Percentiles rank a stretch among this genome's conserved stretches.
These are phyloP conservation scores for Monilinia fructigena DNA, from an alignment of 2,329 filamentous ascomycete species.

Conservation along the genomic window DNA sequence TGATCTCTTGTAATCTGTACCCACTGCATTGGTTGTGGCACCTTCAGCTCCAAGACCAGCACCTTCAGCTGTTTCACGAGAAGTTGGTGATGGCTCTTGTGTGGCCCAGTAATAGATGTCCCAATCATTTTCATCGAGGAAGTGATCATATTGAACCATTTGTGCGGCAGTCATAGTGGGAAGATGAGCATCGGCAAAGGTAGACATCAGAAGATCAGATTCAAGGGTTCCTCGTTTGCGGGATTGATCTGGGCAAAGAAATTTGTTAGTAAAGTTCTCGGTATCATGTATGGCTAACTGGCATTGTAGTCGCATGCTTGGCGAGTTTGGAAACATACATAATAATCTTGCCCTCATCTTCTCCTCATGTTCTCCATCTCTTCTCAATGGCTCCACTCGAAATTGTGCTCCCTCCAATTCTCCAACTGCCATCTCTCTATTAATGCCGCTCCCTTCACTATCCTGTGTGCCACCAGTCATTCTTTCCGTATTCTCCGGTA, in stretches of 20 bases:
- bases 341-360: constrained; percentile 88
- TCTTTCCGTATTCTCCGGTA: constrained; percentile 61
- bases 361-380: constrained; percentile 75
- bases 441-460: constrained; percentile 47
- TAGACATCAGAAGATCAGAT: constrained; percentile 91
- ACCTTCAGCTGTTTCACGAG: constrained; percentile 55
- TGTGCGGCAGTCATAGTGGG: constrained; percentile 68
- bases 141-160: constrained; percentile 81
- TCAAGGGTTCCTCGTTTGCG: constrained; percentile 95
- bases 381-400: constrained; percentile 83
- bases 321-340: constrained; percentile 44
- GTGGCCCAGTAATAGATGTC: constrained; percentile 99
- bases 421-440: constrained; percentile 69
- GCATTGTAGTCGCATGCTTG: background rate
- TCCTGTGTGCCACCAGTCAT: constrained; percentile 64
- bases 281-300: background rate
- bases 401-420: constrained; percentile 86
- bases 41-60: constrained; percentile 42
- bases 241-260: constrained; percentile 72
- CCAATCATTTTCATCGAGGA: constrained; percentile 99
- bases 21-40: constrained; percentile 20
- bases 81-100: constrained; percentile 67
- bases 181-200: constrained; percentile 83
- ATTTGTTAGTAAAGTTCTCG: constrained; percentile 19
- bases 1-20: constrained; percentile 17